These are phyloP conservation scores for Phytophthora rubi DNA, from an alignment of 352 stramenopile genomes.

Conservation along the genomic window DNA sequence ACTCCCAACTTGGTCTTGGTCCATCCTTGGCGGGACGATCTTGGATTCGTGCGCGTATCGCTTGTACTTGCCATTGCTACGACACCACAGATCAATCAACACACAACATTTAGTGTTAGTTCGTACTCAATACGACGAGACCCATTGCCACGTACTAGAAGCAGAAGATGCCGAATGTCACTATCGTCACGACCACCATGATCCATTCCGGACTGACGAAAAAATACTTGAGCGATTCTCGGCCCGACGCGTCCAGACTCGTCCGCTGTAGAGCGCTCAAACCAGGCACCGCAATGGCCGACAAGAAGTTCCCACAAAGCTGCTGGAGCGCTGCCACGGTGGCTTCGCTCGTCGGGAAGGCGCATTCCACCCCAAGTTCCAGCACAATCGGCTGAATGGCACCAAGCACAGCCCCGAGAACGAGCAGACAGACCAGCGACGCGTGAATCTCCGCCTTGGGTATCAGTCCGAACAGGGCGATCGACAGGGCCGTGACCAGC, in stretches of 20 bases:
- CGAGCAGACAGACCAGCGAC: slow-evolving; percentile 43
- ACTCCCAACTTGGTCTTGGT: not conserved
- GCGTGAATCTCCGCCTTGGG: slow-evolving; percentile 31
- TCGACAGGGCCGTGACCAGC: slow-evolving; percentile 41
- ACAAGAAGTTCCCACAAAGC: slow-evolving; percentile 77
- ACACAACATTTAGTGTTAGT: not conserved
- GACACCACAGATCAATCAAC: not conserved
- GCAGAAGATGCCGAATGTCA: slow-evolving; percentile 56
- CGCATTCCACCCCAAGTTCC: slow-evolving; percentile 72
- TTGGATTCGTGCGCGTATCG: slow-evolving; percentile 47
- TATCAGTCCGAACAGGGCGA: slow-evolving; percentile 52
- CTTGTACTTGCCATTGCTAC: slow-evolving; percentile 67
- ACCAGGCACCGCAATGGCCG: slow-evolving; percentile 55
- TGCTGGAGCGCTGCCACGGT: slow-evolving; percentile 76
- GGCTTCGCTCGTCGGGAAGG: slow-evolving; percentile 72
- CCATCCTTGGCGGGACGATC: slow-evolving; percentile 1
- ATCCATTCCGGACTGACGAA: slow-evolving; percentile 64
- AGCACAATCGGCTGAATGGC: slow-evolving; percentile 74
- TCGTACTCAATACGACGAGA: not conserved
- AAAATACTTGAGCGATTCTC: slow-evolving; percentile 45
- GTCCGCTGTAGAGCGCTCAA: slow-evolving; percentile 53
- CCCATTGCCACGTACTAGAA: slow-evolving; percentile 52
- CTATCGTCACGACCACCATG: slow-evolving; percentile 45
- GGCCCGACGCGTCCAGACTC: slow-evolving; percentile 26
- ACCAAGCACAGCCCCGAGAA: slow-evolving; percentile 62